Evolutionary conservation across 2,329 filamentous ascomycete species (phyloP).

Genomic region (Hypomyces perniciosus): DNA sequence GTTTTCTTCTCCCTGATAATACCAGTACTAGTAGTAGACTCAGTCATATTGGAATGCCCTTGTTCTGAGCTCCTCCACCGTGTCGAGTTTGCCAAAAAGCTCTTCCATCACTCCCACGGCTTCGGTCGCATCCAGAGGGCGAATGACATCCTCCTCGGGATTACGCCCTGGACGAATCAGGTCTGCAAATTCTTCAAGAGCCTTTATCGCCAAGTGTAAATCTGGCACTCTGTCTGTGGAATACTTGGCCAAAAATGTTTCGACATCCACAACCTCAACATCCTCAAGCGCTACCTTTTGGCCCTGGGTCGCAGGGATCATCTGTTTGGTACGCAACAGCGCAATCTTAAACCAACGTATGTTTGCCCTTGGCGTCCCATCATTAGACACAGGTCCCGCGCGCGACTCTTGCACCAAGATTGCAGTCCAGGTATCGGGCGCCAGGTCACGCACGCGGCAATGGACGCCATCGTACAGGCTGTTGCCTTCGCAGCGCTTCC

Average conservation of each 20-base stretch:
- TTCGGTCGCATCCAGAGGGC: not conserved
- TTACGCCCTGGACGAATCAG: not conserved
- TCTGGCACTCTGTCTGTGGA: not conserved
- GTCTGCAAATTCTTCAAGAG: not conserved
- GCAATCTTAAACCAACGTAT: not conserved
- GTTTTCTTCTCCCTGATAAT: too few species aligned
- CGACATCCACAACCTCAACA: not conserved
- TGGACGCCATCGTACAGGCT: not conserved
- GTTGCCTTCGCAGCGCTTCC: not conserved
- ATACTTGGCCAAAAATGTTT: not conserved
- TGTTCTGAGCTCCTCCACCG: too few species aligned
- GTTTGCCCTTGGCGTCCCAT: not conserved
- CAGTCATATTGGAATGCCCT: too few species aligned
- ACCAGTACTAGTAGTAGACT: too few species aligned
- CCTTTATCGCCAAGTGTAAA: not conserved
- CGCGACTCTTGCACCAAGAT: not conserved
- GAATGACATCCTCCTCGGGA: not conserved
- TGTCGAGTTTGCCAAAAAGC: not conserved
- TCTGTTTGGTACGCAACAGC: not conserved
- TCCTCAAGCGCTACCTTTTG: not conserved
- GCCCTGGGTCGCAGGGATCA: not conserved
- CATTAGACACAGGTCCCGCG: not conserved
- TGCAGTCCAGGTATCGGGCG: slow-evolving; percentile 3
- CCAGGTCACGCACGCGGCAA: not conserved
- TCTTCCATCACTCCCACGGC: not conserved